These are phyloP conservation scores for Chloropicon primus DNA, from an alignment of 139 green algal genomes.

Conservation along the genomic window DNA sequence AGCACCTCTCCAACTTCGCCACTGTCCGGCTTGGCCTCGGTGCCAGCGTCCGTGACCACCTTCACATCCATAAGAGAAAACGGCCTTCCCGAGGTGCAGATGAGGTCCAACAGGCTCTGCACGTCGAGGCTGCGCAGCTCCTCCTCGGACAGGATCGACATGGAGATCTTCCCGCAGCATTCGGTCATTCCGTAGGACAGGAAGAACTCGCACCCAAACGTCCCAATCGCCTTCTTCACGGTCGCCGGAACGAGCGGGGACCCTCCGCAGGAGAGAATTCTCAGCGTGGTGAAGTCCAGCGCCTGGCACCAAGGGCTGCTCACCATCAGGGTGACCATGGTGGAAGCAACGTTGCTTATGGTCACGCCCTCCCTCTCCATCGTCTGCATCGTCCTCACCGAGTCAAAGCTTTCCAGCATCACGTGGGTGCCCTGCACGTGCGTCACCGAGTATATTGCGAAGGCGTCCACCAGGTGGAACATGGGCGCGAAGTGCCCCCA, in stretches of 20 bases:
- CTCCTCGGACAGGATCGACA: constrained; percentile 57
- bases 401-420: constrained; percentile 44
- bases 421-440: constrained; percentile 68
- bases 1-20: constrained; percentile 48
- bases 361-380: constrained; percentile 70
- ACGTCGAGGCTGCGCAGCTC: background rate
- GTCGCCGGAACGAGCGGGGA: constrained; percentile 47
- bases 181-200: constrained; percentile 89
- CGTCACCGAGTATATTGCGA: constrained; percentile 76
- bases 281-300: constrained; percentile 53
- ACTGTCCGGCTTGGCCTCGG: background rate
- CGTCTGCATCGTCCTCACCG: constrained; percentile 35
- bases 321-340: constrained; percentile 68
- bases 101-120: constrained; percentile 32
- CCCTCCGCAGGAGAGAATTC: constrained; percentile 69
- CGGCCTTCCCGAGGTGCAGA: constrained; percentile 46
- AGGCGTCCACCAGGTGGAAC: constrained; percentile 89
- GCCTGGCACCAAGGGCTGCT: constrained; percentile 38
- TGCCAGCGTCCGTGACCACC: background rate
- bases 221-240: constrained; percentile 34
- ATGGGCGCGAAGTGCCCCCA: constrained; percentile 80
- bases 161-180: constrained; percentile 86
- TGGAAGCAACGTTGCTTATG: constrained; percentile 67
- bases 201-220: constrained; percentile 75
- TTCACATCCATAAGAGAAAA: constrained; percentile 22